These are phyloP conservation scores for Apiospora pterosperma DNA, from an alignment of 2,329 filamentous ascomycete species.

Conservation along the genomic window DNA sequence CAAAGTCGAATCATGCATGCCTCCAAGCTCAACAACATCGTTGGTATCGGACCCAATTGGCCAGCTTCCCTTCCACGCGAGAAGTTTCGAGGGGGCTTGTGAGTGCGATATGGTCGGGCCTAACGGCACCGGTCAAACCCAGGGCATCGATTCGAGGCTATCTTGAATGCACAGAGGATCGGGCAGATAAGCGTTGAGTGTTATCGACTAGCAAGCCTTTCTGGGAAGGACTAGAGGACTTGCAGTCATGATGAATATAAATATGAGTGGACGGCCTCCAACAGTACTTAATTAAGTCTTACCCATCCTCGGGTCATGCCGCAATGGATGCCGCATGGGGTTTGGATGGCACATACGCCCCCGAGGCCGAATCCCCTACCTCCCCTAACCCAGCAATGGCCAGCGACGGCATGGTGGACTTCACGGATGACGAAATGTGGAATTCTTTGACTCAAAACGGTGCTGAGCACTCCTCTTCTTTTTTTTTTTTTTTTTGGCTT, in stretches of 20 bases:
- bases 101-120: background rate
- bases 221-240: background rate
- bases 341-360: background rate
- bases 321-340: background rate
- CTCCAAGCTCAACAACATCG: background rate
- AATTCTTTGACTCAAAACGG: background rate
- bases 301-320: background rate
- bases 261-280: background rate
- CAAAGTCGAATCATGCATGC: background rate
- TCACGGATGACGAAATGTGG: background rate
- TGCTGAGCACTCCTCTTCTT: background rate
- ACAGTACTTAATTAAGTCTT: background rate
- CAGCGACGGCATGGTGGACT: background rate
- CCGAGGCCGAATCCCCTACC: background rate
- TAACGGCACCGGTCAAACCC: background rate
- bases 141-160: background rate
- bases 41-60: background rate
- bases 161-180: background rate
- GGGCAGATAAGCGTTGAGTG: background rate
- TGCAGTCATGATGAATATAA: background rate
- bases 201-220: background rate
- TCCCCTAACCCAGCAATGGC: background rate
- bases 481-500: background rate
- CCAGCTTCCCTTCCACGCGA: background rate
- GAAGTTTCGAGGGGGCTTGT: background rate